These are phyloP conservation scores for Colletotrichum spaethianum DNA, from an alignment of 2,329 filamentous ascomycete genomes.

Conservation along the genomic window DNA sequence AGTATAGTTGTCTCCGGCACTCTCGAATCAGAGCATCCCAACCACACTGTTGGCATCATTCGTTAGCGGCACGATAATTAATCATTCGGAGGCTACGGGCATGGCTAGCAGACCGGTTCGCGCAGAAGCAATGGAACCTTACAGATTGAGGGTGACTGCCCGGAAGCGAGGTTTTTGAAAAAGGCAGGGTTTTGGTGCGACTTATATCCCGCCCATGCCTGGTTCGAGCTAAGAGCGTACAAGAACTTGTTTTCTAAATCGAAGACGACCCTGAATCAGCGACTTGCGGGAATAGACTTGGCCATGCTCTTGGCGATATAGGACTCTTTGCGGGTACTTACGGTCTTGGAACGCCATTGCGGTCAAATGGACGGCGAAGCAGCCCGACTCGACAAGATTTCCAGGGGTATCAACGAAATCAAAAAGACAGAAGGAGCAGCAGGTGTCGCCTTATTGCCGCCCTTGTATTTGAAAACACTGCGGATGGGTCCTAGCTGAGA, in stretches of 20 bases:
- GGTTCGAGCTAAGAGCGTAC: constrained; percentile 77
- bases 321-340: constrained; percentile 11
- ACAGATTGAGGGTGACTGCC: constrained; percentile 77
- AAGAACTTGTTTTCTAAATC: constrained; percentile 69
- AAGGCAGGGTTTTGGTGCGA: constrained; percentile 77
- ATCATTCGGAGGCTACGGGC: not conserved
- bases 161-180: constrained; percentile 76
- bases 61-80: not conserved
- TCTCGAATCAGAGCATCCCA: constrained; percentile 89
- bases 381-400: not conserved
- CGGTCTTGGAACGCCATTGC: constrained; percentile 37
- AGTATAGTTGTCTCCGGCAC: constrained; percentile 88
- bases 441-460: not conserved
- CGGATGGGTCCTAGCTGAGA: constrained; percentile 21
- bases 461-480: not conserved
- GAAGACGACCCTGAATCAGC: constrained; percentile 6
- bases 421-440: not conserved
- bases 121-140: constrained; percentile 44
- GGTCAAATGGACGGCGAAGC: not conserved
- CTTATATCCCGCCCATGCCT: constrained; percentile 78
- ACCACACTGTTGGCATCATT: constrained; percentile 71
- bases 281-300: not conserved
- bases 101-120: not conserved
- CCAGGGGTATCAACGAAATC: not conserved
- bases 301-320: not conserved